phyloP scores from a whole-genome alignment of 129 eudicot genomes.

The Erigeron canadensis region DNA sequence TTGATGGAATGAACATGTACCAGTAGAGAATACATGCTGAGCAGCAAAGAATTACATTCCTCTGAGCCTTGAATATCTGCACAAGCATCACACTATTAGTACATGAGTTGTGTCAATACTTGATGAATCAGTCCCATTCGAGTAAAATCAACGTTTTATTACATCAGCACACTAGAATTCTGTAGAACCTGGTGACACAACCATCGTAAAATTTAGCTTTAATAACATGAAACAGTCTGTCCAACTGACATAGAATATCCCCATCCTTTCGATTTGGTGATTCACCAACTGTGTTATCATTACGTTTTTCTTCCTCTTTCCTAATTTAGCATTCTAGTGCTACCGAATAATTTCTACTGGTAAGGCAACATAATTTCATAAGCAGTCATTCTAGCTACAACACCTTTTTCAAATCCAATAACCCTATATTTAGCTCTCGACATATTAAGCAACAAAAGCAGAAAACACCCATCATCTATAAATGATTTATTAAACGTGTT shows the following conservation, averaged over 20 bases:
- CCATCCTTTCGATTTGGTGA: neutral
- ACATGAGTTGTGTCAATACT: conserved; percentile 6
- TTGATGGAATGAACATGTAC: conserved; percentile 34
- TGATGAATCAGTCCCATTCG: neutral
- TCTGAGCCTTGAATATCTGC: conserved; percentile 83
- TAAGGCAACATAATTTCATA: too few species aligned
- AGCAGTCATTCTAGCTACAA: neutral
- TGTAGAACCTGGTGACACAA: neutral
- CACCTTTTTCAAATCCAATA: neutral
- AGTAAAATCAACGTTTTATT: too few species aligned
- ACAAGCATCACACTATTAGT: conserved; percentile 7
- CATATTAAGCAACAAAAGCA: neutral
- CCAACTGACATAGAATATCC: neutral
- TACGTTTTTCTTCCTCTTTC: too few species aligned
- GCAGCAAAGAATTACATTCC: conserved; percentile 62
- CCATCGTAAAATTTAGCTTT: neutral
- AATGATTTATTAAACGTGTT: neutral
- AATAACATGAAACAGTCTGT: neutral
- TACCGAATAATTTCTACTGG: too few species aligned
- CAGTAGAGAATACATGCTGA: conserved; percentile 71
- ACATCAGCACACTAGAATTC: too few species aligned
- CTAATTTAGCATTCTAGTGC: too few species aligned
- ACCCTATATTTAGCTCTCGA: too few species aligned
- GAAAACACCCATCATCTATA: neutral
- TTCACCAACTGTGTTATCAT: too few species aligned